phyloP scores from a whole-genome alignment of 208 protist species.

The Trichomonas vaginalis region DNA sequence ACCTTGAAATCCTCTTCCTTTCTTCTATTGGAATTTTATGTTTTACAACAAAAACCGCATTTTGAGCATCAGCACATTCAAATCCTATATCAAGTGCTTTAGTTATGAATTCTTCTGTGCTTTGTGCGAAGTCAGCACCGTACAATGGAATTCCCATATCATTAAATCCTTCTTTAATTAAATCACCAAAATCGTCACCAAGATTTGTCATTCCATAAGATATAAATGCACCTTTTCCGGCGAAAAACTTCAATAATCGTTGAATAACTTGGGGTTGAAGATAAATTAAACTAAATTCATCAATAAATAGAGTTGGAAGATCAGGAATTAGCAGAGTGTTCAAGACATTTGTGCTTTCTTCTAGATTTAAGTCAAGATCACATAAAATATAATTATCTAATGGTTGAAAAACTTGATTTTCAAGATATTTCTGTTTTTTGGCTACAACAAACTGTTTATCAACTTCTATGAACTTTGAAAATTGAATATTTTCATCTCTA shows the following conservation, averaged over 20 bases:
- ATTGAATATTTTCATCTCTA: not conserved
- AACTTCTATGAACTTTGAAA: not conserved
- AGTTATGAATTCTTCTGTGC: not conserved
- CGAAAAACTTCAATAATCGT: not conserved
- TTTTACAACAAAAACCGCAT: not conserved
- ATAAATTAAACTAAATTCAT: not conserved
- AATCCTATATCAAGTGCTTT: not conserved
- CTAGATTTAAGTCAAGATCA: not conserved
- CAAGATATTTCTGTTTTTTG: not conserved
- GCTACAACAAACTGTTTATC: not conserved
- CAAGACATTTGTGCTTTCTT: not conserved
- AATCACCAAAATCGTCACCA: not conserved
- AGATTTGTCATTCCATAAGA: not conserved
- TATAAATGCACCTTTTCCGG: not conserved
- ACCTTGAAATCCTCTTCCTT: not conserved
- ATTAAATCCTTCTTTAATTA: not conserved
- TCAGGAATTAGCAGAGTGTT: not conserved
- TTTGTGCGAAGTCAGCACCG: not conserved
- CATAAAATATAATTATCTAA: not conserved
- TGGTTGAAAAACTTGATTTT: not conserved
- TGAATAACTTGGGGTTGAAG: not conserved
- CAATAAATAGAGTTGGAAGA: not conserved
- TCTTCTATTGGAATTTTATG: not conserved
- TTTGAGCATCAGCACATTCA: not conserved
- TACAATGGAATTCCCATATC: not conserved